Evolutionary conservation across 2,329 filamentous ascomycete genomes (phyloP).

Genomic region (Botrytis cinerea): DNA sequence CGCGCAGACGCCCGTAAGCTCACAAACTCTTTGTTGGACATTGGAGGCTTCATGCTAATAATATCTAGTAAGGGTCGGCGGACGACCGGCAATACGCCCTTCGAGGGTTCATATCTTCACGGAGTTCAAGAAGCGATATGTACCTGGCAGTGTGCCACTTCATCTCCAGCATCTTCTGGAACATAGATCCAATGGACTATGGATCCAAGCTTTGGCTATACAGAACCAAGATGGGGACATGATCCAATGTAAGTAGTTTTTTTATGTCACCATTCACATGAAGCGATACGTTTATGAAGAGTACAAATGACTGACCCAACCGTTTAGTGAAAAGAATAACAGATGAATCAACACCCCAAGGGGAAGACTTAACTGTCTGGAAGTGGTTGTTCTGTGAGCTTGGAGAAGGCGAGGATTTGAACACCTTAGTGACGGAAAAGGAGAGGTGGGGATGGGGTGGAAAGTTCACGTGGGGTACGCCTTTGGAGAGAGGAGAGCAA

Average conservation of each 20-base stretch:
- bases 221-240: slow-evolving; percentile 4
- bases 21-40: neutral
- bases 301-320: neutral
- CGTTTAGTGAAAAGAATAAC: neutral
- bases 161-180: neutral
- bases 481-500: neutral
- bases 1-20: neutral
- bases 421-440: neutral
- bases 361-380: neutral
- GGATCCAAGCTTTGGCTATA: neutral
- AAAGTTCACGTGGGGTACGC: neutral
- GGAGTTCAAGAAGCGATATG: neutral
- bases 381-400: slow-evolving; percentile 11
- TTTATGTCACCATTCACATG: neutral
- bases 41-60: neutral
- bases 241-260: neutral
- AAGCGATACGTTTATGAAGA: neutral
- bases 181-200: neutral
- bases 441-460: slow-evolving; percentile 4
- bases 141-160: neutral
- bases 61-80: neutral
- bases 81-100: neutral
- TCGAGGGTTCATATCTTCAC: neutral
- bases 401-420: neutral
- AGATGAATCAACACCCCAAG: neutral